phyloP scores from a whole-genome alignment of 2,329 filamentous ascomycete genomes.

The Fusarium pseudograminearum region DNA sequence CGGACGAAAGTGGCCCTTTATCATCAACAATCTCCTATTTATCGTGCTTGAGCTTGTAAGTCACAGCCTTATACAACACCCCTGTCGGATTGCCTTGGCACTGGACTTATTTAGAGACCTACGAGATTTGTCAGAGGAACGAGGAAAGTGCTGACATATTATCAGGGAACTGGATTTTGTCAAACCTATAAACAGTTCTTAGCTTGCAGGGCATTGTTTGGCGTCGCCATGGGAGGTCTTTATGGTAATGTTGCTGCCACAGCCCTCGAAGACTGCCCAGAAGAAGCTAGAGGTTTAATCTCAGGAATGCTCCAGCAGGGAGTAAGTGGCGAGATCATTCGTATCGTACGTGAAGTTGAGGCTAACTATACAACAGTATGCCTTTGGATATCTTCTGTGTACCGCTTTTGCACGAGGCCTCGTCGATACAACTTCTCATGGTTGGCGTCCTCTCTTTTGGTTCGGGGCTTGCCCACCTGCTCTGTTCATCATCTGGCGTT shows the following conservation, averaged over 20 bases:
- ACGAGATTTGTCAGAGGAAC: conserved; percentile 3
- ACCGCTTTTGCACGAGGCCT: conserved; percentile 73
- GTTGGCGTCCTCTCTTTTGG: conserved; percentile 90
- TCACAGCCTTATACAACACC: conserved; percentile 8
- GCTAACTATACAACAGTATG: conserved; percentile 59
- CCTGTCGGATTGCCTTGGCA: conserved; percentile 13
- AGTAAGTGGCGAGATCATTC: conserved; percentile 45
- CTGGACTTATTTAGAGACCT: not conserved
- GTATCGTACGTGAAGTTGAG: rapidly evolving
- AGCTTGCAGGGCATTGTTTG: conserved; percentile 80
- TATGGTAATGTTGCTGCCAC: conserved; percentile 85
- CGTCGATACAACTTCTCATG: conserved; percentile 80
- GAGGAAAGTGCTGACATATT: conserved; percentile 16
- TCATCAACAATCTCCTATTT: conserved; percentile 79
- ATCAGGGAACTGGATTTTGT: conserved; percentile 73
- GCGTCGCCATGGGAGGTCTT: conserved; percentile 84
- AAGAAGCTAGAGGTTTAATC: conserved; percentile 77
- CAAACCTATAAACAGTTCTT: conserved; percentile 78
- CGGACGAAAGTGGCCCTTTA: conserved; percentile 77
- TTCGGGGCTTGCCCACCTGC: conserved; percentile 86
- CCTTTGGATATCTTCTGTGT: conserved; percentile 72
- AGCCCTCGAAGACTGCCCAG: conserved; percentile 79
- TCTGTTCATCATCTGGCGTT: conserved; percentile 82
- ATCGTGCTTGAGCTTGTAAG: conserved; percentile 77
- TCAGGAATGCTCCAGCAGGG: conserved; percentile 82